Evolutionary conservation across 1,139 yeast genomes (phyloP).

Genomic region (Geotrichum candidum): DNA sequence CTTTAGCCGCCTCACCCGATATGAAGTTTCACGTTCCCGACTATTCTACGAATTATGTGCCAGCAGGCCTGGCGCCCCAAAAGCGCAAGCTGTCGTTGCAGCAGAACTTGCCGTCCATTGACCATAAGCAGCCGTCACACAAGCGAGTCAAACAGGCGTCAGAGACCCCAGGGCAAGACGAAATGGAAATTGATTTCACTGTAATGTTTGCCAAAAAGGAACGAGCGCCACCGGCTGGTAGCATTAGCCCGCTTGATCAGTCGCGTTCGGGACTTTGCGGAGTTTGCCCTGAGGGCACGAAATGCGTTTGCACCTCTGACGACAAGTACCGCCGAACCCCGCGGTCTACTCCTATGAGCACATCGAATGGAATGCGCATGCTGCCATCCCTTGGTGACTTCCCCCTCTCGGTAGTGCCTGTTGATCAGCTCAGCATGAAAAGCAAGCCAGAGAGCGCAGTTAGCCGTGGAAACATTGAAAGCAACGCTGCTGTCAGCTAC

Average conservation of each 20-base stretch:
- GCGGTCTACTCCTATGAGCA: background rate
- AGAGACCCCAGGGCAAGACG: background rate
- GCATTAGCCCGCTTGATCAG: background rate
- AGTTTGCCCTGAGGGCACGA: conserved; percentile 84
- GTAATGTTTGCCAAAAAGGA: conserved; percentile 21
- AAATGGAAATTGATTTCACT: conserved; percentile 33
- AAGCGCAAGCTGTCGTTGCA: conserved; percentile 2
- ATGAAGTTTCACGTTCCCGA: conserved; percentile 7
- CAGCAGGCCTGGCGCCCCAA: conserved; percentile 3
- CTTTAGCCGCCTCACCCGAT: background rate
- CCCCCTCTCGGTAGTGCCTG: conserved; percentile 7
- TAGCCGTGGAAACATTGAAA: background rate
- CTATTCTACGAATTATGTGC: background rate
- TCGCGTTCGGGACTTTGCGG: conserved; percentile 49
- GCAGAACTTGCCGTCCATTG: background rate
- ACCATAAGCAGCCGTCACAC: background rate
- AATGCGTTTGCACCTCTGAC: conserved; percentile 78
- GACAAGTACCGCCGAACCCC: conserved; percentile 36
- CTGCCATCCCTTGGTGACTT: background rate
- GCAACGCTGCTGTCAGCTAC: conserved; percentile 18
- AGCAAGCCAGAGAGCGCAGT: conserved; percentile 11
- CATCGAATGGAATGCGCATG: conserved; percentile 1
- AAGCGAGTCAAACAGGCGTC: background rate
- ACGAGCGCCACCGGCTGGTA: background rate
- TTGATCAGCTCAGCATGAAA: conserved; percentile 9